A percentile compares a stretch with the other conserved stretches of the same genome.
These are phyloP conservation scores for Dothideomycetes sp. DNA, from an alignment of 2,329 filamentous ascomycete genomes.

Conservation along the genomic window DNA sequence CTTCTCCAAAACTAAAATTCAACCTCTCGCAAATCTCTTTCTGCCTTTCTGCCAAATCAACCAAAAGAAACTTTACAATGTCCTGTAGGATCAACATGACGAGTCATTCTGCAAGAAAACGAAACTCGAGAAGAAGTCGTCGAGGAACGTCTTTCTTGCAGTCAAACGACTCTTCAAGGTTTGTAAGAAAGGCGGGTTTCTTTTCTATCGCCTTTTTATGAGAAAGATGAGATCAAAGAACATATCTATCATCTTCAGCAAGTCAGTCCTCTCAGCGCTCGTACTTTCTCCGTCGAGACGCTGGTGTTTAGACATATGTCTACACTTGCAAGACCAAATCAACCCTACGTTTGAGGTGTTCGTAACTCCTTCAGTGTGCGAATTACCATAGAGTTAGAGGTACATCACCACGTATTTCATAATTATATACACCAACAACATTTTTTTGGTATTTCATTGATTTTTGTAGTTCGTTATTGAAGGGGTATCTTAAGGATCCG, in stretches of 20 bases:
- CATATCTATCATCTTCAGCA: too few species aligned
- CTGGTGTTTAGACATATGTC: constrained; percentile 16
- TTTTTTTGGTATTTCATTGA: neutral
- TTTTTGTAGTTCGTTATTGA: neutral
- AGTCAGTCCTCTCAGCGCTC: constrained; percentile 29
- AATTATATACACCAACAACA: too few species aligned
- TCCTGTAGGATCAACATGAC: too few species aligned
- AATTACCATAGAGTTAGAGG: constrained; percentile 17
- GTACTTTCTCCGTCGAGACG: constrained; percentile 13
- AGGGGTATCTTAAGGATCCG: constrained; percentile 8
- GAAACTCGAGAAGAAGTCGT: neutral
- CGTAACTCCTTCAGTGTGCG: constrained; percentile 13
- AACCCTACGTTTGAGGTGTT: constrained; percentile 17
- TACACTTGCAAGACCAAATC: constrained; percentile 16
- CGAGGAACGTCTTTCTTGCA: neutral
- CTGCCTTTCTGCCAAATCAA: too few species aligned
- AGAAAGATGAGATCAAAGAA: neutral
- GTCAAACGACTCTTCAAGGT: neutral
- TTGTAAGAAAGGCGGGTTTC: neutral
- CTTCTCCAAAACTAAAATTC: too few species aligned
- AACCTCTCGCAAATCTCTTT: too few species aligned
- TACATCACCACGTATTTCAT: too few species aligned
- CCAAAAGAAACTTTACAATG: too few species aligned
- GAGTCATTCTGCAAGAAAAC: too few species aligned
- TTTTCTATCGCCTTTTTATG: neutral